Conservation (phyloP, 2,329 filamentous ascomycete species). For the Hypoxylon sp. region DNA sequence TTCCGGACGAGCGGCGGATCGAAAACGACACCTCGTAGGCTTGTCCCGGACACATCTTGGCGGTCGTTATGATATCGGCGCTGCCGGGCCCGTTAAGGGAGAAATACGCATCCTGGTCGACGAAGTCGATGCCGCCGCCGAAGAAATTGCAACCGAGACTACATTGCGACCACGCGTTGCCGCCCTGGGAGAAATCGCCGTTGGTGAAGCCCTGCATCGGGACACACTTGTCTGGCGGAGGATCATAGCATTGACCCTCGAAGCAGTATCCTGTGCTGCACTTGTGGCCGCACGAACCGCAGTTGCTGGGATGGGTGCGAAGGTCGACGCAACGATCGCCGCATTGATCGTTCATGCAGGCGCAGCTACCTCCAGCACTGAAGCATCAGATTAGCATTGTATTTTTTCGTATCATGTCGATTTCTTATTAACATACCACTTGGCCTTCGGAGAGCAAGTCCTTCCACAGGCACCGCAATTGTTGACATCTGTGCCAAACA, state of each 20-base stretch:
- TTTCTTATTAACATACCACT: constrained; percentile 3
- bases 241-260: constrained; percentile 12
- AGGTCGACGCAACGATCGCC: constrained; percentile 12
- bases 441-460: constrained; percentile 9
- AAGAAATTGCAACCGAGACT: background rate
- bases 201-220: constrained; percentile 7
- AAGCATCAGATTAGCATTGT: background rate
- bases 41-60: constrained; percentile 5
- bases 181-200: constrained; percentile 10
- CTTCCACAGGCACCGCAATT: constrained; percentile 18
- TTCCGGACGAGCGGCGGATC: background rate
- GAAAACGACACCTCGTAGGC: constrained; percentile 9
- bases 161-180: constrained; percentile 2
- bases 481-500: constrained; percentile 5
- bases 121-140: constrained; percentile 2
- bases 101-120: background rate
- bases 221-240: background rate
- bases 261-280: constrained; percentile 13
- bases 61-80: background rate
- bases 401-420: background rate
- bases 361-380: background rate
- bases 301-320: constrained; percentile 10
- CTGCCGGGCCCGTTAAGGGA: background rate
- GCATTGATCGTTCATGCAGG: constrained; percentile 11
- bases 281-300: constrained; percentile 6